Evolutionary conservation across 1,139 yeast species (phyloP), one percentile per base, ranked within the genome.

Genomic region (Scheffersomyces cryptocercus): DNA sequence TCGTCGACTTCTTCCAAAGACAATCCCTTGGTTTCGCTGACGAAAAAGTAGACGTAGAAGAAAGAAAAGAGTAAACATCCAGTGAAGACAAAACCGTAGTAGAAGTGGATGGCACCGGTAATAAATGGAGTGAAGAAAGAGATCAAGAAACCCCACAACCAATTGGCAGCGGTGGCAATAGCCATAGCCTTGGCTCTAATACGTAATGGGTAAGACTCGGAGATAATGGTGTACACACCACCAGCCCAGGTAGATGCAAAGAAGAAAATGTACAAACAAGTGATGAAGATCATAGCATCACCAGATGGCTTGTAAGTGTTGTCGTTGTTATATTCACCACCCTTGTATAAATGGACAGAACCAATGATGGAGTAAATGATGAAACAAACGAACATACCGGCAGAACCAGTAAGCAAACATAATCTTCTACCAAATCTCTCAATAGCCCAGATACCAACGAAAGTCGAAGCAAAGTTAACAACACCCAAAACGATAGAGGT

Each of bases 221-320:
- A 84, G 44, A 85, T 79, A 56, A 87, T 83, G 46, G 87, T 85
- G 79, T 82, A 89, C 38, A 84, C 84, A 61, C 85, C 81, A 57
- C 95, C 93, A 51, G 93, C 96, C 95, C 96, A 88, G 8, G 95
- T 83, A 33, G 86, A 77, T 29, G 96, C 93, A 62, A 88, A 89
- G 72, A 81, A 84, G 79, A 86, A 85, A 52, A 89, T 86, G 72
- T 82, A 89, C 50, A 86, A 63, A 66, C 95, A 87, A 31, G 93
- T 83, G 55, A 88, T 78, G 57, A 86, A 84, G 61, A 89, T 85
- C 89, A 81, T 73, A 48, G 85, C 88, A 63, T 83, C 73, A 65
- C 93, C 93, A 41, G 85, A 81, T 47, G 84, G 68, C 53, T 67
- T 68, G 46, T 64, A 52, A 40, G 45, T 60, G 58, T 56, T 56